Evolutionary conservation across 306 rosid genomes (phyloP), one percentile per base, ranked within the genome.

Genomic region (Malus orientalis): DNA sequence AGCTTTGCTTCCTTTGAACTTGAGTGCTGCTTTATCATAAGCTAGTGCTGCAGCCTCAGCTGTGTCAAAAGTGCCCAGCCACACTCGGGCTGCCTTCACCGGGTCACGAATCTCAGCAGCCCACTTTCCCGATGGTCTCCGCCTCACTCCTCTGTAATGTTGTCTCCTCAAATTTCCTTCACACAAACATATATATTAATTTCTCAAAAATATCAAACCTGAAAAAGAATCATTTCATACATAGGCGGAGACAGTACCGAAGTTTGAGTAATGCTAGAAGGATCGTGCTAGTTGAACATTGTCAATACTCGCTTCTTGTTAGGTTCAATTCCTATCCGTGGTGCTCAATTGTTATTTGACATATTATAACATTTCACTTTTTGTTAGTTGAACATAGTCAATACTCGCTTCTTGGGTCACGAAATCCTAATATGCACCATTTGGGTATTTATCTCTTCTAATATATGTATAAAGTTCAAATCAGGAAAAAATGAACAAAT

Each of bases 31-130:
- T 82, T 88, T 84, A 36, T 93, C 98, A 8, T 93, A 93, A 0
- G 98, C 98, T 45, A 88, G 76, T 2, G 98, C 97, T 0, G 98
- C 98, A 4, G 93, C 91, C 69, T 93, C 98, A 1, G 97, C 98
- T 1, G 97, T 87, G 40, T 89, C 92, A 4, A 89, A 91, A 0
- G 98, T 93, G 44, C 98, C 98, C 3, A 93, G 92, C 97, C 98
- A 93, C 14, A 93, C 95, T 53, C 98, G 74, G 1, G 92, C 91
- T 14, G 98, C 97, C 49, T 85, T 93, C 68, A 83, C 78, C 4
- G 98, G 98, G 80, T 93, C 96, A 0, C 98, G 91, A 78, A 93
- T 93, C 85, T 93, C 98, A 4, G 98, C 93, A 0, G 98, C 98
- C 97, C 97, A 93, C 11, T 91, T 93, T 0, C 98, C 98, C 97